Conservation (phyloP, 106 monocot species). For the Dactylorhiza incarnata region DNA sequence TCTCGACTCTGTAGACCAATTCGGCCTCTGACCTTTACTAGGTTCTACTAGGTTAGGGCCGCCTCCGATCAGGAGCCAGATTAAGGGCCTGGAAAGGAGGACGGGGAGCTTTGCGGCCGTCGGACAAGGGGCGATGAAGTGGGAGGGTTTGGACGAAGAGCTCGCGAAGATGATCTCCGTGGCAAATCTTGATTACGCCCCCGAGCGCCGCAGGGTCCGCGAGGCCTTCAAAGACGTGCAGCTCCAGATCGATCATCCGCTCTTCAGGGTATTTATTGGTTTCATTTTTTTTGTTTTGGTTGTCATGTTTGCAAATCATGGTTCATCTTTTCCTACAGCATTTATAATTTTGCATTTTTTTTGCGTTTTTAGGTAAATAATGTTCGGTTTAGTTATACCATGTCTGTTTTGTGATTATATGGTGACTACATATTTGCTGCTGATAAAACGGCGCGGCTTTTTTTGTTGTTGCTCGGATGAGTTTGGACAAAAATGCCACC, state of each 20-base stretch:
- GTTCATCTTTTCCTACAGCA: neutral
- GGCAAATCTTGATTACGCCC: constrained; percentile 56
- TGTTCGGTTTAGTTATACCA: neutral
- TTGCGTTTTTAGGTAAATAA: neutral
- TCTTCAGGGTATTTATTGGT: constrained; percentile 52
- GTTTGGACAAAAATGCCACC: too few species aligned
- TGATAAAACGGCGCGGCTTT: neutral
- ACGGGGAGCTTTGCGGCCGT: neutral
- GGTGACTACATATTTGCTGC: neutral
- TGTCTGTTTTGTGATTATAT: neutral
- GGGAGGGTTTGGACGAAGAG: constrained; percentile 67
- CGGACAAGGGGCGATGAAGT: constrained; percentile 20
- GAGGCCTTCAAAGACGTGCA: constrained; percentile 82
- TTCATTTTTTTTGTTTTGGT: neutral
- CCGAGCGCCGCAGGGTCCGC: constrained; percentile 60
- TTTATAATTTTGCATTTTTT: neutral
- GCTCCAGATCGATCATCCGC: constrained; percentile 77
- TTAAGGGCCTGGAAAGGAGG: neutral
- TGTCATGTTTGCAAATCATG: neutral
- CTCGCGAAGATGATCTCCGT: constrained; percentile 46
- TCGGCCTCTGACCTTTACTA: constrained; percentile 5
- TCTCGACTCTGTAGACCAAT: neutral
- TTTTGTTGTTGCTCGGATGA: too few species aligned
- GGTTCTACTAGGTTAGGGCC: constrained; percentile 14
- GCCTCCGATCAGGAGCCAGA: neutral